A percentile compares a stretch with the other conserved stretches of the same genome.
Conservation (phyloP, 495 filamentous ascomycete species). For the Hypomontagnella submonticulosa region DNA sequence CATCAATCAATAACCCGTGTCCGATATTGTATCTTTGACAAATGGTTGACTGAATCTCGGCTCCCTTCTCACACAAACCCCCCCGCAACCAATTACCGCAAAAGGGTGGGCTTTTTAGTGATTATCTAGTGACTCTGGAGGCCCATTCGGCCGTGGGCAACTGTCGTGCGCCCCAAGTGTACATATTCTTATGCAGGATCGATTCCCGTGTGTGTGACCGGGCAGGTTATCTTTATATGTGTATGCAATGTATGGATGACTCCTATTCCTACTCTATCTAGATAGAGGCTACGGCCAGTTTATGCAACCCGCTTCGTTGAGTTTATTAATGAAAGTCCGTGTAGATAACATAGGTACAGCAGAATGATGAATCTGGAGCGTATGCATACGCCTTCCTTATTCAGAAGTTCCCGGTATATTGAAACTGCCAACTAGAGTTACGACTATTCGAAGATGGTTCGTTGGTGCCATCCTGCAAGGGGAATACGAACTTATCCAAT, state of each 20-base stretch:
- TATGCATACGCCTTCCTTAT: slow-evolving; percentile 29
- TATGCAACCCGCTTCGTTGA: slow-evolving; percentile 3
- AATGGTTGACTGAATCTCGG: slow-evolving; percentile 33
- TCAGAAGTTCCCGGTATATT: slow-evolving; percentile 16
- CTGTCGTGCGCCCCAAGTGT: slow-evolving; percentile 30
- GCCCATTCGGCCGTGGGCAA: slow-evolving; percentile 33
- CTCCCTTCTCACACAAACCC: slow-evolving; percentile 24
- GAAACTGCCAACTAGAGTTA: slow-evolving; percentile 9
- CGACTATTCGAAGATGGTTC: slow-evolving; percentile 15
- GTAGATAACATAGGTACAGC: background rate
- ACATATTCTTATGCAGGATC: slow-evolving; percentile 31
- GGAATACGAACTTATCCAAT: slow-evolving; percentile 30
- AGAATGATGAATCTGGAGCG: background rate
- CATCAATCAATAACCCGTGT: slow-evolving; percentile 46
- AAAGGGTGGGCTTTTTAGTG: slow-evolving; percentile 7
- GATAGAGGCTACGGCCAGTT: slow-evolving; percentile 6
- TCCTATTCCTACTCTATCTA: slow-evolving; percentile 5
- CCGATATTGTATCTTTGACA: slow-evolving; percentile 41
- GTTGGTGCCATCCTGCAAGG: slow-evolving; percentile 36
- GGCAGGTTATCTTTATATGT: slow-evolving; percentile 11
- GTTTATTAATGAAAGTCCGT: background rate
- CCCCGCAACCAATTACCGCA: slow-evolving; percentile 43
- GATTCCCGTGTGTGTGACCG: slow-evolving; percentile 29
- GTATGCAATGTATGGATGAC: background rate
- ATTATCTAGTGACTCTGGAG: slow-evolving; percentile 12